Percentiles rank a stretch among this genome's conserved stretches.
Conservation (phyloP, 495 filamentous ascomycete species). For the Xylaria longipes region DNA sequence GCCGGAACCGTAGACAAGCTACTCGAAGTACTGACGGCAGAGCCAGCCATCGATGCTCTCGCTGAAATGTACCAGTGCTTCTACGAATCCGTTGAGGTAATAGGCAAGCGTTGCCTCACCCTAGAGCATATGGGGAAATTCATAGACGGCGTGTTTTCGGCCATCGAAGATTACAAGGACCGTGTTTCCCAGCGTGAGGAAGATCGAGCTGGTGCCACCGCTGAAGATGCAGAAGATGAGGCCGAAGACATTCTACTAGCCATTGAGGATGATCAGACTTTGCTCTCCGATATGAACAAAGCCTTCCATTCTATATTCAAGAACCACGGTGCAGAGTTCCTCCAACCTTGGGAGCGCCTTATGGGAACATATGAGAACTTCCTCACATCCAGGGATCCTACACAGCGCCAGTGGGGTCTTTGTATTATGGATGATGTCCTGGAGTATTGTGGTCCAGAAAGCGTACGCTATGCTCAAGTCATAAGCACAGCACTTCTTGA, state of each 20-base stretch:
- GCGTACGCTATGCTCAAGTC: constrained; percentile 79
- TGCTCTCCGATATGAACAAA: constrained; percentile 99
- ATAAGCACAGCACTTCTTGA: constrained; percentile 85
- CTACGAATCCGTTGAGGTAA: constrained; percentile 96
- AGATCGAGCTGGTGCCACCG: constrained; percentile 70
- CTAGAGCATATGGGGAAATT: constrained; percentile 81
- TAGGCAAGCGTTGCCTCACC: constrained; percentile 82
- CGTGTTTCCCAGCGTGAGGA: constrained; percentile 81
- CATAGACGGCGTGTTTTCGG: constrained; percentile 80
- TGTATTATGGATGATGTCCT: constrained; percentile 99
- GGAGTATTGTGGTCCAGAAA: constrained; percentile 90
- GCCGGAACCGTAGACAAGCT: constrained; percentile 84
- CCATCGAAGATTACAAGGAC: constrained; percentile 88
- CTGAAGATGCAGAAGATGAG: constrained; percentile 86
- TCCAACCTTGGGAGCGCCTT: constrained; percentile 85
- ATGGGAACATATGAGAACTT: constrained; percentile 84
- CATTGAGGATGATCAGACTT: constrained; percentile 95
- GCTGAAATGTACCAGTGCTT: constrained; percentile 99
- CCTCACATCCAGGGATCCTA: constrained; percentile 81
- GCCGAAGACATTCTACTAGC: constrained; percentile 82
- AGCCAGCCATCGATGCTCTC: constrained; percentile 94
- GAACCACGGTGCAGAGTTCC: constrained; percentile 84
- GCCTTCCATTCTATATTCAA: constrained; percentile 99
- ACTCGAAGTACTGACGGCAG: constrained; percentile 90
- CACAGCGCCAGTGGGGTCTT: constrained; percentile 96